These are phyloP conservation scores for Fusarium sp. DNA, from an alignment of 2,329 filamentous ascomycete genomes.

Conservation along the genomic window DNA sequence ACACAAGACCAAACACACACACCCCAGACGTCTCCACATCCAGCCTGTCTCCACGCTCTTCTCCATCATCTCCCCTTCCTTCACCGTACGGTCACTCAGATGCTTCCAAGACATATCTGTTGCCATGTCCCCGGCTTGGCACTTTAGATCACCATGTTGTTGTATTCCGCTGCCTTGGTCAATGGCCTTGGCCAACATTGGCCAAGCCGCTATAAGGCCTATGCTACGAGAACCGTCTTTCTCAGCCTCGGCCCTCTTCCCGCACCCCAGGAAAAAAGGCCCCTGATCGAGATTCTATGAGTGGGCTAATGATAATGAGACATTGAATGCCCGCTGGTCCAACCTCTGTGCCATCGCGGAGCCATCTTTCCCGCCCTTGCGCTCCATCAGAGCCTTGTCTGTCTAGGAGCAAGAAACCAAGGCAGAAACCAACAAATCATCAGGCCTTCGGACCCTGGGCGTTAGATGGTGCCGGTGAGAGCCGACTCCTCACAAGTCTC, in stretches of 20 bases:
- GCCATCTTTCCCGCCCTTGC: slow-evolving; percentile 2
- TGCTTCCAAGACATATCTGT: slow-evolving; percentile 28
- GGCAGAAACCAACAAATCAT: slow-evolving; percentile 16
- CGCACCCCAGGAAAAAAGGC: background rate
- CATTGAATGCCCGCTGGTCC: slow-evolving; percentile 7
- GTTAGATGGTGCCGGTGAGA: slow-evolving; percentile 3
- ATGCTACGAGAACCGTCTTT: slow-evolving; percentile 9
- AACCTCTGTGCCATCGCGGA: slow-evolving; percentile 5
- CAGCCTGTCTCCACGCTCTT: slow-evolving; percentile 13
- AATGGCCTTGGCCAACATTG: slow-evolving; percentile 32
- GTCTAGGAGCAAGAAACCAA: slow-evolving; percentile 2
- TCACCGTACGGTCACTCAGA: slow-evolving; percentile 4
- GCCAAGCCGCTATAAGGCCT: slow-evolving; percentile 33
- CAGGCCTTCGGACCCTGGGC: slow-evolving; percentile 4
- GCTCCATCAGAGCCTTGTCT: slow-evolving; percentile 6
- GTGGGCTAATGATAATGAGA: slow-evolving; percentile 19
- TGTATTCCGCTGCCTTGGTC: slow-evolving; percentile 37
- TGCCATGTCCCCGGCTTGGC: slow-evolving; percentile 46
- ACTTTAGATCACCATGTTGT: slow-evolving; percentile 29
- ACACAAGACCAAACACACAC: background rate
- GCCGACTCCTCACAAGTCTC: slow-evolving; percentile 1
- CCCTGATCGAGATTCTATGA: slow-evolving; percentile 35
- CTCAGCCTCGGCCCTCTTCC: slow-evolving; percentile 24
- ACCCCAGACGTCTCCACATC: background rate
- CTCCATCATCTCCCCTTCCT: slow-evolving; percentile 17